A percentile compares a stretch with the other conserved stretches of the same genome.
These are phyloP conservation scores for Apiotrichum mycotoxinovorans DNA, from an alignment of 1,284 basidiomycete genomes.

Conservation along the genomic window DNA sequence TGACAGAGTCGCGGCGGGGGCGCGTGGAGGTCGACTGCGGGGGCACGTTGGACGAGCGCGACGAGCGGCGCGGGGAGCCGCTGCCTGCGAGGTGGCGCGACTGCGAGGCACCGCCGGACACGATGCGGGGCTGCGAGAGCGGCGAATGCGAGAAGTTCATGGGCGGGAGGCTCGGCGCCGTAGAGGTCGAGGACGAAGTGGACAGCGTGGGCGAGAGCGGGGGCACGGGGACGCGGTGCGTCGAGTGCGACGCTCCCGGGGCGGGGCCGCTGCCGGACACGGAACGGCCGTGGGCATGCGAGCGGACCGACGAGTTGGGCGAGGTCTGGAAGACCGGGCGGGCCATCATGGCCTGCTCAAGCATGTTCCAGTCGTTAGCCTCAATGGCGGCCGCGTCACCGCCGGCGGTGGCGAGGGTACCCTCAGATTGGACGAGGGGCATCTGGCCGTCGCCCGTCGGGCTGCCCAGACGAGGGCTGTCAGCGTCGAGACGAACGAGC, in stretches of 20 bases:
- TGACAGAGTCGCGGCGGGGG: neutral
- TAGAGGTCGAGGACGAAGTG: neutral
- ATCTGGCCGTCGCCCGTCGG: slow-evolving; percentile 19
- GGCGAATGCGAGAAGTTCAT: slow-evolving; percentile 11
- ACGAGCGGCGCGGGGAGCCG: slow-evolving; percentile 2
- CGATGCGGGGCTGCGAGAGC: neutral
- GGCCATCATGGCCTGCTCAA: slow-evolving; percentile 30
- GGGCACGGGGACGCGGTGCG: too few species aligned
- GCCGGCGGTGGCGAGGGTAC: slow-evolving; percentile 8
- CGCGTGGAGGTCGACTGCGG: neutral
- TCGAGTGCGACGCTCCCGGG: too few species aligned
- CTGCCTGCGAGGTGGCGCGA: slow-evolving; percentile 10
- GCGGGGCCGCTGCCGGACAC: neutral
- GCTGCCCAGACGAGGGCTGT: slow-evolving; percentile 16
- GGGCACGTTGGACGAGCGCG: neutral
- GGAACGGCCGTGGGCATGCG: slow-evolving; percentile 26
- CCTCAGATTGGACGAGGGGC: slow-evolving; percentile 6
- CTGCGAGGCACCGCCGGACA: neutral
- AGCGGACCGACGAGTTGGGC: slow-evolving; percentile 37
- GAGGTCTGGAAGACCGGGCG: slow-evolving; percentile 44
- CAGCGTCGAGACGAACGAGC: slow-evolving; percentile 24
- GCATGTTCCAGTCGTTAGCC: slow-evolving; percentile 37
- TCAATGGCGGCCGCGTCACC: slow-evolving; percentile 16
- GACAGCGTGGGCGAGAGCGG: neutral
- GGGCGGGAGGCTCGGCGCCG: slow-evolving; percentile 11